Evolutionary conservation across 176 grass and related monocot genomes (phyloP), one percentile per base, ranked within the genome.

Genomic region (Lolium perenne): DNA sequence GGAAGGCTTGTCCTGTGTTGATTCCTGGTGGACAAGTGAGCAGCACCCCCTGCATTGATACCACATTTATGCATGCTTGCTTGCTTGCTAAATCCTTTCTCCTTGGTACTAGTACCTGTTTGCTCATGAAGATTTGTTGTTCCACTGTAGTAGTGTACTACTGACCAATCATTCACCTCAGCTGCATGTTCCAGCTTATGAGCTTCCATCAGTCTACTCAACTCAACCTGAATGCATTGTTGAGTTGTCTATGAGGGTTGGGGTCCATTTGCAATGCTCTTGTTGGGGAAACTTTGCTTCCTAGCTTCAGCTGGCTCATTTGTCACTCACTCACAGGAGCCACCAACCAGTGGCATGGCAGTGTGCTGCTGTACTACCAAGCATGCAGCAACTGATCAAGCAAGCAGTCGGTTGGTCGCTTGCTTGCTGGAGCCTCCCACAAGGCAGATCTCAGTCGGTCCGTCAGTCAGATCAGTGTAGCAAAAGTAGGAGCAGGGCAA

Each of bases 401-500:
- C 81, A 84, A 81, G 85, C 76, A 76, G 73, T 83, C 87, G 72
- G 57, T 90, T 86, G 68, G 70, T 76, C 77, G 77, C 32, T 64
- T 62, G 64, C 66, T 79, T 32, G 46, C 64, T 48, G 18, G 62
- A 46, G 83, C 77, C 83, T 76, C 77, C 38, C 68, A 60, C 77
- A 85, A 76, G 83, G 82, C 70, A 77, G 72, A 82, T 80, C 87
- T 83, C 89, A 72, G 32, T 35, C 32, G 32, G 41, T 29, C n/a
- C 2, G 68, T 45, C 68, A 1, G 69, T 45, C 70, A 57, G 68
- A 59, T 87, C 74, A 73, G 81, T 76, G 68, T 49, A 87, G 81
- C 68, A 87, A 87, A 91, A 87, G 81, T 87, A 87, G 89, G 89
- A 84, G 85, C 68, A 10, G 85, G 83, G 89, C 85, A 69, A 91